Percentiles rank a stretch among this genome's conserved stretches.
phyloP scores from a whole-genome alignment of 139 green algal genomes.

The Mesostigma viride region DNA sequence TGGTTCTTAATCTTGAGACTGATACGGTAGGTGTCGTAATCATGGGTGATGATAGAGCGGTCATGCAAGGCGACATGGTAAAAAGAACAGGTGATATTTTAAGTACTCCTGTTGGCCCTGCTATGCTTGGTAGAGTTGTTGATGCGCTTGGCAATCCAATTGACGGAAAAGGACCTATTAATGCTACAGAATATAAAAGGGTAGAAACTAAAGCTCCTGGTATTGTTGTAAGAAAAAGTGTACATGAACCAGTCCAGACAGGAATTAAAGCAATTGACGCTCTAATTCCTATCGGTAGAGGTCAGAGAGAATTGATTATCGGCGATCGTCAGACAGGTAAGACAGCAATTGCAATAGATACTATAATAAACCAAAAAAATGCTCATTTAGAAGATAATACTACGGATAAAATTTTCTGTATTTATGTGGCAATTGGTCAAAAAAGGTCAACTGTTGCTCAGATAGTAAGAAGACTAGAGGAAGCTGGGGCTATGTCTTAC shows the following conservation, averaged over 20 bases:
- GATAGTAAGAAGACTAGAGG: constrained; percentile 58
- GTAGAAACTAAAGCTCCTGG: constrained; percentile 69
- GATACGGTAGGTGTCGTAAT: too few relatives aligned
- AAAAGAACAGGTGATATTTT: too few relatives aligned
- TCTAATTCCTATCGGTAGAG: constrained; percentile 75
- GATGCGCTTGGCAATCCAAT: constrained; percentile 75
- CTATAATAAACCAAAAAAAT: constrained; percentile 63
- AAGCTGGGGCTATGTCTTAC: constrained; percentile 57
- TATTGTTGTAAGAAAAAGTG: constrained; percentile 55
- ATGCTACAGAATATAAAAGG: constrained; percentile 41
- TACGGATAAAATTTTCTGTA: constrained; percentile 65
- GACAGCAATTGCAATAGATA: constrained; percentile 78
- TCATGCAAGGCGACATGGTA: too few relatives aligned
- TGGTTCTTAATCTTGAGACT: too few relatives aligned
- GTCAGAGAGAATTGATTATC: constrained; percentile 84
- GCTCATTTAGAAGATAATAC: constrained; percentile 20
- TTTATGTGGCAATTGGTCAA: constrained; percentile 80
- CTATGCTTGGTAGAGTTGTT: constrained; percentile 68
- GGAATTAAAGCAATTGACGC: constrained; percentile 69
- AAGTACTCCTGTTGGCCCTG: constrained; percentile 66
- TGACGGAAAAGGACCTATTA: constrained; percentile 68
- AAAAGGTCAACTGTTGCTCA: constrained; percentile 76
- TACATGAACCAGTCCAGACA: constrained; percentile 58
- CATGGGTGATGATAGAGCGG: too few relatives aligned
- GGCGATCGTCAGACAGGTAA: constrained; percentile 84